Base-by-base conservation (phyloP, 2,329 filamentous ascomycete genomes). In the Myriosclerotinia duriaeana region DNA sequence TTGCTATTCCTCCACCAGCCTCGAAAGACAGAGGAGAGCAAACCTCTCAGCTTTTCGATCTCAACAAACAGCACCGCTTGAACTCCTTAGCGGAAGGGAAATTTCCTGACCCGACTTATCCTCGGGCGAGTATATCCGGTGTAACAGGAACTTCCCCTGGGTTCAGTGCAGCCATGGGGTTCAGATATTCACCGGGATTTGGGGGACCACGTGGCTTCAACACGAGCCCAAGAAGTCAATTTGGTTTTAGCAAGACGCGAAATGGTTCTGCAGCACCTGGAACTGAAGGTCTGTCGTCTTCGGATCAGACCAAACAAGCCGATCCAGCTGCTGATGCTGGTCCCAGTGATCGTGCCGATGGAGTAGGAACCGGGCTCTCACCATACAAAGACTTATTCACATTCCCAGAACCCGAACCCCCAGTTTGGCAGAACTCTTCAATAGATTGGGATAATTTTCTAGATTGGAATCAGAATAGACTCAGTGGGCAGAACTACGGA, bases 41-140 rank as follows among this genome's bases (percentile, higher is more conserved):
- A 48, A 58, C 62, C n/a, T 22, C 40, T 20, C 38, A 58, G 38
- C 7, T 55, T 34, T 64, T 64, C 30, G 42, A 64, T 48, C 40
- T 26, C n/a, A 36, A 46, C 22, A 64, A 64, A 46, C 62, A 64
- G 48, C 12, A 14, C 40, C 50, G 62, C 11, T 34, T 64, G 26
- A 26, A 4, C 7, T 55, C 62, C 30, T 48, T 55, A 9, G 52
- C 30, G 9, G 62, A 44, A 26, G 62, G 52, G 26, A 55, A 15
- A n/a, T 64, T 64, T 9, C 62, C 62, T 15, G 62, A 64, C 38
- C 50, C 62, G 30, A 64, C 62, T 56, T 64, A 56, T 55, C 62
- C 62, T 38, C 50, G 62, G 26, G 36, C 62, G 20, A 64, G 50
- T 26, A 55, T 54, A 36, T 66, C 64, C n/a, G 17, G 4, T 50